These are phyloP conservation scores for Thecaphora frezii DNA, from an alignment of 1,284 basidiomycete genomes.

Conservation along the genomic window DNA sequence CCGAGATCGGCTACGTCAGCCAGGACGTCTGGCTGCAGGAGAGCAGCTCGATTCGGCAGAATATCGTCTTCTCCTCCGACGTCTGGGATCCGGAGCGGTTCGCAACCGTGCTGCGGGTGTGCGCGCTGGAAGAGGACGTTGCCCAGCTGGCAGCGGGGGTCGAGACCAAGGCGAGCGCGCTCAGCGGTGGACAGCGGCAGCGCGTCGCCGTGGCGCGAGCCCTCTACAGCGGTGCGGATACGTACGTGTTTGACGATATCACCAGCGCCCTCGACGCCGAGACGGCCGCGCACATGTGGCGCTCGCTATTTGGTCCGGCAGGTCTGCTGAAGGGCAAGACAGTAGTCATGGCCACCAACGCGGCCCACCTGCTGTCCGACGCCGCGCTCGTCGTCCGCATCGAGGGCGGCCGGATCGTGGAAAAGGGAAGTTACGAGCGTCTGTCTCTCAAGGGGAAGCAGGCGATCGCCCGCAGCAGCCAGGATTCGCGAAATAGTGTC, in stretches of 20 bases:
- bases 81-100: conserved; percentile 44
- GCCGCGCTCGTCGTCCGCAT: conserved; percentile 27
- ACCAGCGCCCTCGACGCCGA: conserved; percentile 66
- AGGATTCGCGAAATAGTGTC: conserved; percentile 18
- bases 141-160: conserved; percentile 45
- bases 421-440: conserved; percentile 30
- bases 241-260: conserved; percentile 54
- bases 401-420: conserved; percentile 35
- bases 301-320: conserved; percentile 21
- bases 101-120: conserved; percentile 35
- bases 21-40: conserved; percentile 51
- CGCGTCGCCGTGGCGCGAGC: conserved; percentile 52
- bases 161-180: conserved; percentile 40
- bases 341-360: conserved; percentile 44
- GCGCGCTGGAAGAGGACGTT: conserved; percentile 46
- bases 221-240: conserved; percentile 46
- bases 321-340: conserved; percentile 36
- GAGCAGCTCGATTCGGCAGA: conserved; percentile 42
- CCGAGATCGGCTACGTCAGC: conserved; percentile 43
- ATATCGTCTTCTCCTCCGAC: conserved; percentile 47
- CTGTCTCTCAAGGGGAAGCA: conserved; percentile 37
- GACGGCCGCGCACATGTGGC: conserved; percentile 64
- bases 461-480: conserved; percentile 31
- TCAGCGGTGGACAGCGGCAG: conserved; percentile 54
- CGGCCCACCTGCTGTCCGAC: conserved; percentile 33